Conservation (phyloP, 129 eudicot genomes). For the Ambrosia artemisiifolia region DNA sequence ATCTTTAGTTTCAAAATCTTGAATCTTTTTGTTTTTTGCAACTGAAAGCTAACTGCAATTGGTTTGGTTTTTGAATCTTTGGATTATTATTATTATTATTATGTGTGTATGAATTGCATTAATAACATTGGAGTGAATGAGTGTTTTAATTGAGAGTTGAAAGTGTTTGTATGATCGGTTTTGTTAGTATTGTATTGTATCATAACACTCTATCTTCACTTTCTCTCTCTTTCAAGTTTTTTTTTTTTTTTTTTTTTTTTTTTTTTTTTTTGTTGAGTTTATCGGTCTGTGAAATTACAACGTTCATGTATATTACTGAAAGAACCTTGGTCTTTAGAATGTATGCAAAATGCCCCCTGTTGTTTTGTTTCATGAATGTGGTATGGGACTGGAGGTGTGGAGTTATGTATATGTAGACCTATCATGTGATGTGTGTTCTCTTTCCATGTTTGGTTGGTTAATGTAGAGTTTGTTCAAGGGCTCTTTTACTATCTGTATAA, state of each 20-base stretch:
- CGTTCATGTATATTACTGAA: neutral
- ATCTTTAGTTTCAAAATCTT: conserved; percentile 18
- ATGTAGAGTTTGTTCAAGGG: too few species aligned
- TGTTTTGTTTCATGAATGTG: neutral
- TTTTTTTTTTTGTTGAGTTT: conserved; percentile 21
- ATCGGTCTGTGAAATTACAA: conserved; percentile 31
- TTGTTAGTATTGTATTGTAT: too few species aligned
- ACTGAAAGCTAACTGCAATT: conserved; percentile 19
- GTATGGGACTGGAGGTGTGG: neutral
- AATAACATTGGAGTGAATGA: conserved; percentile 20
- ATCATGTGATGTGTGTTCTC: neutral
- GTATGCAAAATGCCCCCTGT: neutral
- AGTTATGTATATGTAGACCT: neutral
- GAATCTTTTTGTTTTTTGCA: conserved; percentile 32
- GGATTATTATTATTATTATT: neutral
- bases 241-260: conserved; percentile 13
- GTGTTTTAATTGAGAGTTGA: conserved; percentile 36
- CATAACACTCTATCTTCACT: conserved; percentile 41
- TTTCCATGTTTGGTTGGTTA: too few species aligned
- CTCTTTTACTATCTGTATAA: too few species aligned
- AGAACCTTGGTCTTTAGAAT: neutral
- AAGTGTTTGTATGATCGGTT: conserved; percentile 56
- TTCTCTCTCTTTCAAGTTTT: conserved; percentile 42
- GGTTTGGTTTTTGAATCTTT: conserved; percentile 20
- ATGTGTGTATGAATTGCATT: conserved; percentile 18